Evolutionary conservation across 108 stramenopile species (phyloP), one percentile per base, ranked within the genome.

Genomic region (Stephanodiscus minutulus): DNA sequence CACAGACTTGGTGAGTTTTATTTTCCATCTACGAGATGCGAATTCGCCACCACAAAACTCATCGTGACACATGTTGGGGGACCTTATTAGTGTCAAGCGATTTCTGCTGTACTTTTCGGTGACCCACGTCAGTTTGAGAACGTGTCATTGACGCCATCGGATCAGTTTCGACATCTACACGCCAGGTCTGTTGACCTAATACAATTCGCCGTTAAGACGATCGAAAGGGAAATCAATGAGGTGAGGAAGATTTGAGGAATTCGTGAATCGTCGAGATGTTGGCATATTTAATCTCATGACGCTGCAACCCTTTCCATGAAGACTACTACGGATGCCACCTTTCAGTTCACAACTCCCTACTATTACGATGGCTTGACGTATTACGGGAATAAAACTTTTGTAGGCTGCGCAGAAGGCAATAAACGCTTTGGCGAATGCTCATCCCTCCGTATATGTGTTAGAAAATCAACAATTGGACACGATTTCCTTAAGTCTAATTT

Each of bases 311-410:
- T 35, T 55, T 25, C 3, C 5, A 2, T 7, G 5, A 58, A 69
- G 66, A 31, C 44, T 20, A 52, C 59, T 7, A 49, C 70, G 5
- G 60, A 20, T 20, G 22, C 36, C 15, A 77, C 72, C 3, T 79
- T 79, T 28, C 53, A 70, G 1, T 85, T 85, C 43, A 57, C 74
- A 29, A 72, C 41, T 4, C 82, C 85, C n/a, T 85, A 83, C 58
- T 53, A 80, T 22, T 75, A 76, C 62, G 74, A 76, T 61, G 82
- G 78, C 3, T 54, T 82, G 43, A 33, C n/a, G 7, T 85, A 79
- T 54, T 68, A 36, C 6, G 85, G 83, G 29, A 58, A 53, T 36
- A 50, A 50, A 52, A 64, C 58, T 11, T 83, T 68, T 33, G 53
- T 83, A 0, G 50, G 62, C 20, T 85, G 85, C 37, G 81, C 78